A percentile compares a stretch with the other conserved stretches of the same genome.
phyloP scores from a whole-genome alignment of 768 basidiomycete genomes.

The Ramaria rubella region DNA sequence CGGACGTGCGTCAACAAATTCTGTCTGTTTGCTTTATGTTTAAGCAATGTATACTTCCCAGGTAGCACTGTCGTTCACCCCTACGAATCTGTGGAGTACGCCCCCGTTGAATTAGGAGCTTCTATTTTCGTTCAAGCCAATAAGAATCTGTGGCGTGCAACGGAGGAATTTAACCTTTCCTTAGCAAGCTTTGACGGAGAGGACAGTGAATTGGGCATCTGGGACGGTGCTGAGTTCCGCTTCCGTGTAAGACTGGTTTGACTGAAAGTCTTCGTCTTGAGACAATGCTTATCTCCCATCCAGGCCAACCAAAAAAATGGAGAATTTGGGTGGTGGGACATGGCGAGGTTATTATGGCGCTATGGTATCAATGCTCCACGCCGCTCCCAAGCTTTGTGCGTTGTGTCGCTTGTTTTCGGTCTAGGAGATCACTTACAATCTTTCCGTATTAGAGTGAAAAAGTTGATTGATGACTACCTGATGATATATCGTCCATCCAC shows the following conservation, averaged over 20 bases:
- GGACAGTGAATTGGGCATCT: constrained; percentile 51
- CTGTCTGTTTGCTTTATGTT: background rate
- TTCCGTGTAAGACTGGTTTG: constrained; percentile 45
- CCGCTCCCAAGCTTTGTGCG: constrained; percentile 50
- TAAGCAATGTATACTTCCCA: constrained; percentile 23
- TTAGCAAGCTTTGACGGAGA: constrained; percentile 40
- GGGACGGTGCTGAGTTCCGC: constrained; percentile 75
- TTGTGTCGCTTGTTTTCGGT: background rate
- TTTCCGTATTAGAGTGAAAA: constrained; percentile 40
- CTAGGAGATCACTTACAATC: background rate
- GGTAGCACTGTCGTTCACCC: constrained; percentile 77
- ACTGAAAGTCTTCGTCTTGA: background rate
- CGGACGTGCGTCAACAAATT: constrained; percentile 56
- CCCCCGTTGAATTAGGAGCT: constrained; percentile 76
- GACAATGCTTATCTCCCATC: background rate
- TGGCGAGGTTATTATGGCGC: constrained; percentile 65
- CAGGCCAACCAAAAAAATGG: constrained; percentile 9
- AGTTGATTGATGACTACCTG: constrained; percentile 46
- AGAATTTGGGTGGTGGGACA: constrained; percentile 56
- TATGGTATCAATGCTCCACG: constrained; percentile 63
- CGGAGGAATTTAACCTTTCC: constrained; percentile 71
- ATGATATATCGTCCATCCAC: constrained; percentile 48
- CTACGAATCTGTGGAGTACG: constrained; percentile 49
- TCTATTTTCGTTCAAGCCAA: constrained; percentile 81
- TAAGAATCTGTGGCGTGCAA: constrained; percentile 65